Percentiles rank a stretch among this genome's conserved stretches.
Evolutionary conservation across 345 rosid genomes (phyloP).

Genomic region (Fremontodendron californicum): DNA sequence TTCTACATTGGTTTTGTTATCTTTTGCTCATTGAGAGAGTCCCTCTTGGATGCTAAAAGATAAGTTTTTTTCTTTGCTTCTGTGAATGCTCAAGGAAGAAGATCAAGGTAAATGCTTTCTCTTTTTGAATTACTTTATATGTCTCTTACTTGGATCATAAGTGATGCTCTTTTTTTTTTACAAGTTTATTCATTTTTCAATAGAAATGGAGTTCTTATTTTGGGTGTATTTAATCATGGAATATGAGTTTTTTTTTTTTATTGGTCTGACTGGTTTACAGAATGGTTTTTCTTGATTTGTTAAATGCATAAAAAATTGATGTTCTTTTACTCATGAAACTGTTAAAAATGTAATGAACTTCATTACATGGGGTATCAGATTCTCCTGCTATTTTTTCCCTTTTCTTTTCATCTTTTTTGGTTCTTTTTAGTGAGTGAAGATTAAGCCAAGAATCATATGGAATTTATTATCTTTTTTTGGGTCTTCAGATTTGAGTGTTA

Average conservation of each 20-base stretch:
- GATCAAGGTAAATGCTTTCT: conserved; percentile 42
- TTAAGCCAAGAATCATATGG: conserved; percentile 25
- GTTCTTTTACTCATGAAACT: neutral
- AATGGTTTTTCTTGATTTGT: conserved; percentile 15
- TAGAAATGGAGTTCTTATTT: neutral
- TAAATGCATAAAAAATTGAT: conserved; percentile 2
- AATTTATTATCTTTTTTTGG: conserved; percentile 2
- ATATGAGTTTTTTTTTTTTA: conserved; percentile 2
- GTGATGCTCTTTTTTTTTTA: conserved; percentile 57
- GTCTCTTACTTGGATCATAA: conserved; percentile 64
- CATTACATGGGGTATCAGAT: conserved; percentile 18
- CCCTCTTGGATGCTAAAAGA: conserved; percentile 30
- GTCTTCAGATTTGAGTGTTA: conserved; percentile 21
- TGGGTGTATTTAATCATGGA: neutral
- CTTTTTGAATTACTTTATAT: conserved; percentile 30
- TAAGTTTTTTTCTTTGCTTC: conserved; percentile 41
- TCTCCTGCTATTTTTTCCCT: conserved; percentile 5
- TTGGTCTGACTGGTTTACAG: neutral
- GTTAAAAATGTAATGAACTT: conserved; percentile 5
- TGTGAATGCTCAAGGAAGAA: conserved; percentile 53
- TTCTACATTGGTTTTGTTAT: conserved; percentile 37
- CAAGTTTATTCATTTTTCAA: conserved; percentile 24
- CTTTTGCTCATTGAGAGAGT: conserved; percentile 48
- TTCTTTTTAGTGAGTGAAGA: conserved; percentile 12
- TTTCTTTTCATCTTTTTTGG: neutral